A percentile compares a stretch with the other conserved stretches of the same genome.
Conservation (phyloP, 78 protist genomes). For the Acrasis kona region DNA sequence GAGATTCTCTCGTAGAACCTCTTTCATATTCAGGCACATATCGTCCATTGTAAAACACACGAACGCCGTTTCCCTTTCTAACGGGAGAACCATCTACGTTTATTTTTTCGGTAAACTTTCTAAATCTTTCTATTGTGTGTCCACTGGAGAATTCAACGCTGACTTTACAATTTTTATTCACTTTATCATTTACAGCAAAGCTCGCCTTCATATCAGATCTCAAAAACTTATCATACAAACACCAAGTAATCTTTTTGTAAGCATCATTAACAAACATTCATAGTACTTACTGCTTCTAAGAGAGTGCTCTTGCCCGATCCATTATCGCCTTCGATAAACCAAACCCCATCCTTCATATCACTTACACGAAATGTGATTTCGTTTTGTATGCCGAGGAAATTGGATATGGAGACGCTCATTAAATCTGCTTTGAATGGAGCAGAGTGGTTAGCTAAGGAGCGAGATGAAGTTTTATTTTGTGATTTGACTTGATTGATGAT, state of each 20-base stretch:
- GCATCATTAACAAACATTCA: no score
- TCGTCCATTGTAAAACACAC: background rate
- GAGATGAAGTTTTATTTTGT: no score
- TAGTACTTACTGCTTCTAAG: slow-evolving; percentile 4
- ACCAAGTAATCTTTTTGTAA: slow-evolving; percentile 8
- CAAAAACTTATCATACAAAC: slow-evolving; percentile 1
- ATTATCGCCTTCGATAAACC: background rate
- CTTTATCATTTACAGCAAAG: background rate
- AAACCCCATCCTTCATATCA: background rate
- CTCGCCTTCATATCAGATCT: background rate
- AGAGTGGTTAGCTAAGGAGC: no score
- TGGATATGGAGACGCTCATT: background rate
- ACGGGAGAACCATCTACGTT: no score
- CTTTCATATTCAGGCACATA: background rate
- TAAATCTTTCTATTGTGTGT: no score
- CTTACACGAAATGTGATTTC: background rate
- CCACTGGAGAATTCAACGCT: background rate
- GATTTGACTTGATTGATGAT: background rate
- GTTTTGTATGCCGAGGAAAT: background rate
- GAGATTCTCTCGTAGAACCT: background rate
- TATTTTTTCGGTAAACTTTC: no score
- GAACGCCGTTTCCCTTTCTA: no score
- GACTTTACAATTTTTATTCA: background rate
- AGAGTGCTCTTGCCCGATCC: background rate
- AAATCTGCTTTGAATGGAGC: background rate